A percentile compares a stretch with the other conserved stretches of the same genome.
Conservation (phyloP, 2,329 filamentous ascomycete species). For the Trichoderma atroviride region DNA sequence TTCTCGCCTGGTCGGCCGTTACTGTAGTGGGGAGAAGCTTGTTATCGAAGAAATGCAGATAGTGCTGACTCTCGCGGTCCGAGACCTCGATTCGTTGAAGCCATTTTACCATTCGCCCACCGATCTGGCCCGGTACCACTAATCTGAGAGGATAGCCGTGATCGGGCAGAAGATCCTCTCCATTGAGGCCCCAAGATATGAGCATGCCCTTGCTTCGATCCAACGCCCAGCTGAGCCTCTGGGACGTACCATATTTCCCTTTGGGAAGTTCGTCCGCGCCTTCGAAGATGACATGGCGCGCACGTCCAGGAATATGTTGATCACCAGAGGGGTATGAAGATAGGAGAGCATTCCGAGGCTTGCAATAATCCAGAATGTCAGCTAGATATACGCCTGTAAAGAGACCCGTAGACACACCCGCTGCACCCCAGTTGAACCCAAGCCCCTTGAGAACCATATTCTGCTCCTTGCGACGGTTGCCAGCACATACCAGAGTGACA, state of each 20-base stretch:
- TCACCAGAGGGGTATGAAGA: neutral
- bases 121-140: constrained; percentile 88
- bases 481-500: constrained; percentile 87
- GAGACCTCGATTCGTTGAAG: constrained; percentile 80
- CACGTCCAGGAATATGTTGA: constrained; percentile 48
- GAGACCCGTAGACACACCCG: constrained; percentile 81
- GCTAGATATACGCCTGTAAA: constrained; percentile 81
- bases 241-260: constrained; percentile 60
- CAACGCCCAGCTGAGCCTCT: constrained; percentile 42
- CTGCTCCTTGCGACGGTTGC: constrained; percentile 90
- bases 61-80: constrained; percentile 79
- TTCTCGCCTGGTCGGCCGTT: constrained; percentile 76
- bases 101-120: constrained; percentile 93
- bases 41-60: constrained; percentile 96
- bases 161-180: constrained; percentile 75
- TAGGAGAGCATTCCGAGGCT: constrained; percentile 54
- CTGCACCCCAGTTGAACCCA: constrained; percentile 91
- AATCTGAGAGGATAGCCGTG: constrained; percentile 83
- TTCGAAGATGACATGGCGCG: constrained; percentile 87
- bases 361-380: constrained; percentile 69
- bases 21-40: constrained; percentile 85
- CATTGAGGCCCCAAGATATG: constrained; percentile 90
- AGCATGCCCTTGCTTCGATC: constrained; percentile 82
- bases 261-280: constrained; percentile 88
- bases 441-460: constrained; percentile 89